Evolutionary conservation across 2,329 filamentous ascomycete species (phyloP), one percentile per base, ranked within the genome.

Genomic region (Fusarium tricinctum): DNA sequence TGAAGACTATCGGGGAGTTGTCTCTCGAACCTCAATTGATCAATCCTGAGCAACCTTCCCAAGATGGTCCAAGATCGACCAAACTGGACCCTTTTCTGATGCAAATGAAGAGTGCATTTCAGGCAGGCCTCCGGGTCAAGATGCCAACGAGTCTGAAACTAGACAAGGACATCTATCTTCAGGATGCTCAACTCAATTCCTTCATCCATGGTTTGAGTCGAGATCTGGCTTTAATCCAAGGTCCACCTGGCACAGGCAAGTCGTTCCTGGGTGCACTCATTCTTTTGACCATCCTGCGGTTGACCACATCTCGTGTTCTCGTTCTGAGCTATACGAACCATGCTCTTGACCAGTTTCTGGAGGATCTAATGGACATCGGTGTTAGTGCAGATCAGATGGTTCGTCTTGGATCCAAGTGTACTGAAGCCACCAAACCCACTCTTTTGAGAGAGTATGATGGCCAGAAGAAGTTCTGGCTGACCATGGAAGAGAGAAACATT

Each of bases 201-300:
- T 73, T 93, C 1, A 63, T 87, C 4, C 76, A 82, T 17, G 86
- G 87, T 0, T 69, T 94, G 0, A 78, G 74, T 0, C 84, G 83
- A 9, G 76, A 78, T 1, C 76, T 93, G 0, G 88, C 86, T 47
- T 75, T 90, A 0, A 91, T 94, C 3, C 91, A 93, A 79, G 91
- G 91, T 0, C 92, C 92, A 2, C 92, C 91, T 68, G 91, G 90
- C 0, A 94, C 91, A 0, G 92, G 92, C 2, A 94, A 94, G 68
- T 92, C 90, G 0, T 92, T 92, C 64, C 85, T 92, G 4, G 92
- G 92, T 0, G 88, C 90, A 0, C 78, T 91, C 3, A 79, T 90
- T 2, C 85, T 87, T 0, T 88, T 89, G 52, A 76, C 82, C 0
- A 73, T 94, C 0, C 77, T 88, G 20, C 74, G 85, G 1, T 70